Conservation (phyloP, 2,329 filamentous ascomycete genomes). For the Fusarium sororula region DNA sequence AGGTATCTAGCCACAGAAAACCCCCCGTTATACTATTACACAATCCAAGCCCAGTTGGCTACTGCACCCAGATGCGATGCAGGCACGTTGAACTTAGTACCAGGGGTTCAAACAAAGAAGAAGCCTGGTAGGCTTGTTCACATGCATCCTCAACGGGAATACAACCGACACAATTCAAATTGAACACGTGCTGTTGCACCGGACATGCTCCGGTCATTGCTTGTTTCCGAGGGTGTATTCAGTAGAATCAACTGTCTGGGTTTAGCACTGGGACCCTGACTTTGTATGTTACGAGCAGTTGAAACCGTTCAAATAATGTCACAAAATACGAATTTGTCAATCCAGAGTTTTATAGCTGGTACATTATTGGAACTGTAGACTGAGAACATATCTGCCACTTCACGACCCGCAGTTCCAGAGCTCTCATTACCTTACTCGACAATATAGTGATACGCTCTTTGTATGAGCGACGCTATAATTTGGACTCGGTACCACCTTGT, state of each 20-base stretch:
- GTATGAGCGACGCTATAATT: slow-evolving; percentile 41
- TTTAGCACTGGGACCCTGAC: not conserved
- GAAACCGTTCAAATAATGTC: not conserved
- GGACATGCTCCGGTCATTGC: not conserved
- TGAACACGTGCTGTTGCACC: not conserved
- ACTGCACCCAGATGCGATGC: slow-evolving; percentile 5
- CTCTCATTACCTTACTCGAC: not conserved
- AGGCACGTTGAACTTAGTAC: slow-evolving; percentile 4
- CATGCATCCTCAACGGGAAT: not conserved
- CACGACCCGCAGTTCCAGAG: not conserved
- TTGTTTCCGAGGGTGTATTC: not conserved
- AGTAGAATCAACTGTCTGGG: not conserved
- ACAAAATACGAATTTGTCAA: not conserved
- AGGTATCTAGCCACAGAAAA: not conserved
- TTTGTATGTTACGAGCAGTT: not conserved
- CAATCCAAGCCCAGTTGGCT: not conserved
- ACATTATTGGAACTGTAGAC: slow-evolving; percentile 8
- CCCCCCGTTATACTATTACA: not conserved
- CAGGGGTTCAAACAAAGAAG: not conserved
- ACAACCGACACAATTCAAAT: not conserved
- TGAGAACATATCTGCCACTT: not conserved
- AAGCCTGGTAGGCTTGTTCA: not conserved
- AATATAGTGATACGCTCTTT: slow-evolving; percentile 1
- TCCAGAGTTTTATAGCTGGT: slow-evolving; percentile 14
- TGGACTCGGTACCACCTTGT: slow-evolving; percentile 42